phyloP scores from a whole-genome alignment of 768 basidiomycete genomes.

The Termitomyces sp. region DNA sequence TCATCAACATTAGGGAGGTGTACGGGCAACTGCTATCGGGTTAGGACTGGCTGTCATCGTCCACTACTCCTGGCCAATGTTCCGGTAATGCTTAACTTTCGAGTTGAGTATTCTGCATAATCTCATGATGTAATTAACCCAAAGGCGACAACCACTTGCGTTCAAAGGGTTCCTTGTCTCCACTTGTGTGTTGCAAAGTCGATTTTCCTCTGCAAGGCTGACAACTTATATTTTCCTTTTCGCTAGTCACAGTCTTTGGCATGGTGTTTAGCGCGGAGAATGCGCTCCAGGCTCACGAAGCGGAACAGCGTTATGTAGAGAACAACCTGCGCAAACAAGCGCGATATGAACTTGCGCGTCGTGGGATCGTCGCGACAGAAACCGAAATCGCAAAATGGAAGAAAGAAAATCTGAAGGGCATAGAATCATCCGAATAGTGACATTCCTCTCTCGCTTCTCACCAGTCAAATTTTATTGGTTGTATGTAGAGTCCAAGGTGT shows the following conservation, averaged over 20 bases:
- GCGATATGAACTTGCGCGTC: conserved; percentile 66
- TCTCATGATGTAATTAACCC: background rate
- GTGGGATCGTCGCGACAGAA: conserved; percentile 78
- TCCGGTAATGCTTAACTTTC: conserved; percentile 43
- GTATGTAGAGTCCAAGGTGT: background rate
- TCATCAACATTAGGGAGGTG: conserved; percentile 43
- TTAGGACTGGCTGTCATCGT: conserved; percentile 58
- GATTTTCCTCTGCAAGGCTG: background rate
- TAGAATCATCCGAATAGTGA: background rate
- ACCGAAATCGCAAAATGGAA: conserved; percentile 83
- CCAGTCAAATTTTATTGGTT: background rate
- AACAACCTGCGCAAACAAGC: conserved; percentile 70
- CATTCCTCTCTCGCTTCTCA: no score
- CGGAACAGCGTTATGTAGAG: conserved; percentile 60
- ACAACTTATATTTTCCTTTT: background rate
- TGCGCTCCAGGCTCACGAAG: conserved; percentile 71
- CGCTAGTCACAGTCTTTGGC: conserved; percentile 57
- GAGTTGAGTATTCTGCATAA: background rate
- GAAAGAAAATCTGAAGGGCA: conserved; percentile 25
- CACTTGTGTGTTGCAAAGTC: conserved; percentile 47
- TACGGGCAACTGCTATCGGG: conserved; percentile 49
- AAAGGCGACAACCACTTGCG: conserved; percentile 73
- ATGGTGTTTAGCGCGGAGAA: conserved; percentile 74
- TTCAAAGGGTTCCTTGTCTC: conserved; percentile 80
- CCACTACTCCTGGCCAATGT: conserved; percentile 70